These are phyloP conservation scores for Suhomyces anneliseae DNA, from an alignment of 1,139 yeast species.

Conservation along the genomic window DNA sequence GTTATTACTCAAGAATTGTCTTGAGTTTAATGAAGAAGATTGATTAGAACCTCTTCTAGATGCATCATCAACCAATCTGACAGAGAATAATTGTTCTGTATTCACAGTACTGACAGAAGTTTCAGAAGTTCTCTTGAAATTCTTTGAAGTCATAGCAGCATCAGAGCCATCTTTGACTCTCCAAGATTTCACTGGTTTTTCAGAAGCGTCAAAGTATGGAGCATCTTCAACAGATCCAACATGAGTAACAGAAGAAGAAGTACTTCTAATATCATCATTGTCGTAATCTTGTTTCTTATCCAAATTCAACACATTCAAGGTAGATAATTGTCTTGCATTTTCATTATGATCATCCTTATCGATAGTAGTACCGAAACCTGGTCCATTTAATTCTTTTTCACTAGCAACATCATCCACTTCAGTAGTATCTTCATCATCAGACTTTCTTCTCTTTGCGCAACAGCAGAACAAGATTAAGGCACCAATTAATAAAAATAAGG, in stretches of 20 bases:
- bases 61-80: slow-evolving; percentile 68
- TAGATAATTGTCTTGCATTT: slow-evolving; percentile 46
- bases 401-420: slow-evolving; percentile 37
- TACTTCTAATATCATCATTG: slow-evolving; percentile 23
- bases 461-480: slow-evolving; percentile 57
- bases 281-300: slow-evolving; percentile 33
- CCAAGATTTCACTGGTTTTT: slow-evolving; percentile 70
- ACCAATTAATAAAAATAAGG: slow-evolving; percentile 47
- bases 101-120: slow-evolving; percentile 82
- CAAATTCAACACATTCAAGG: slow-evolving; percentile 52
- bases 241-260: slow-evolving; percentile 39
- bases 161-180: slow-evolving; percentile 48
- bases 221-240: slow-evolving; percentile 32
- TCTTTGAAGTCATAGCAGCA: slow-evolving; percentile 18
- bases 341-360: slow-evolving; percentile 30
- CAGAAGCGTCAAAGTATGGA: slow-evolving; percentile 36
- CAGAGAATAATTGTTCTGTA: slow-evolving; percentile 79
- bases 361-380: slow-evolving; percentile 35
- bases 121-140: slow-evolving; percentile 47
- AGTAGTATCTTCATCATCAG: slow-evolving; percentile 25
- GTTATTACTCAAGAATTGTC: slow-evolving; percentile 30
- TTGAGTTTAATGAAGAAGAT: slow-evolving; percentile 27
- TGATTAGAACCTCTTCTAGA: slow-evolving; percentile 28
- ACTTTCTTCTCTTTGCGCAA: slow-evolving; percentile 48
- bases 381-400: slow-evolving; percentile 36